phyloP scores from a whole-genome alignment of 805 yeast genomes.

The Kregervanrija delftensis region DNA sequence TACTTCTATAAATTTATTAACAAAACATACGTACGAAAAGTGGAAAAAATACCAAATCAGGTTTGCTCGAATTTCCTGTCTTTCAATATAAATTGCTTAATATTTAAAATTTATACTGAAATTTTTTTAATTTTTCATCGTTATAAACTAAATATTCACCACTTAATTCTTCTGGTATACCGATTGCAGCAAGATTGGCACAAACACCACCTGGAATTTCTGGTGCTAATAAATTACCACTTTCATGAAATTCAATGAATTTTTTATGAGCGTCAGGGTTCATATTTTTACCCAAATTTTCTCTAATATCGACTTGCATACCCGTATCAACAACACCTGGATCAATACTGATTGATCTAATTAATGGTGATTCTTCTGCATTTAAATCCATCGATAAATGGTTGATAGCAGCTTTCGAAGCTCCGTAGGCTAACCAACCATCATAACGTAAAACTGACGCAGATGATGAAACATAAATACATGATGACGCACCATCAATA shows the following conservation, averaged over 20 bases:
- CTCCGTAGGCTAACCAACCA: slow-evolving; percentile 89
- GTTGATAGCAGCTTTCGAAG: slow-evolving; percentile 85
- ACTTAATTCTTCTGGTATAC: slow-evolving; percentile 48
- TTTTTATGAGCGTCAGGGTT: slow-evolving; percentile 46
- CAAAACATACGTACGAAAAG: too few relatives aligned
- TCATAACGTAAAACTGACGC: slow-evolving; percentile 57
- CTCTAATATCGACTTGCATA: slow-evolving; percentile 80
- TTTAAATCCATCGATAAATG: slow-evolving; percentile 63
- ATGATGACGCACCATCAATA: slow-evolving; percentile 18
- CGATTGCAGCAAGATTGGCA: slow-evolving; percentile 57
- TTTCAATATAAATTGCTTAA: too few relatives aligned
- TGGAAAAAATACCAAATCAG: too few relatives aligned
- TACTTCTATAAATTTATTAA: too few relatives aligned
- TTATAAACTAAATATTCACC: slow-evolving; percentile 64
- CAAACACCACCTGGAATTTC: slow-evolving; percentile 64
- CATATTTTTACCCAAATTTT: slow-evolving; percentile 55
- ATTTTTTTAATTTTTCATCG: slow-evolving; percentile 24
- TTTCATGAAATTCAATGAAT: slow-evolving; percentile 56
- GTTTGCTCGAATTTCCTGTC: too few relatives aligned
- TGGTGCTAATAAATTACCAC: slow-evolving; percentile 55
- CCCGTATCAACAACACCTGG: slow-evolving; percentile 91
- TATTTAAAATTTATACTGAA: too few relatives aligned
- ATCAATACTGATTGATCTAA: slow-evolving; percentile 63
- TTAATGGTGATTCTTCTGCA: slow-evolving; percentile 47
- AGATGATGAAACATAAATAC: slow-evolving; percentile 79